A percentile compares a stretch with the other conserved stretches of the same genome.
These are phyloP conservation scores for Aphanocladium album DNA, from an alignment of 2,329 filamentous ascomycete genomes.

Conservation along the genomic window DNA sequence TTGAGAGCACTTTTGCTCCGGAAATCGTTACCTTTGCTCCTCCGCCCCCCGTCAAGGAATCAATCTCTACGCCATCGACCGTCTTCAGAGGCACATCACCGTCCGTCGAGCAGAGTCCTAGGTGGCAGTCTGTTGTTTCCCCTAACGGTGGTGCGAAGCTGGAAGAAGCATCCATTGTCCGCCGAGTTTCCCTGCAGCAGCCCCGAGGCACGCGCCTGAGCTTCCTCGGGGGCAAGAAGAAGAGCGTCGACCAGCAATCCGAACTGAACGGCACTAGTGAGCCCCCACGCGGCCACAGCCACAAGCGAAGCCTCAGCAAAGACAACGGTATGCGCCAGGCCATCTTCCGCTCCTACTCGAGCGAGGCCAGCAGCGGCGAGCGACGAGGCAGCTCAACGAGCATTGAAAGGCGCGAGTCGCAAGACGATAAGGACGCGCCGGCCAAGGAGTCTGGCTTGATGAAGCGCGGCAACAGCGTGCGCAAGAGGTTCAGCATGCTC, in stretches of 20 bases:
- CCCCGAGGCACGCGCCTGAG: conserved; percentile 49
- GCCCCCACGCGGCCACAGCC: conserved; percentile 19
- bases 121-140: conserved; percentile 28
- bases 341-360: conserved; percentile 40
- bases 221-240: conserved; percentile 52
- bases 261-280: conserved; percentile 26
- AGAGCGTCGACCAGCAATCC: conserved; percentile 28
- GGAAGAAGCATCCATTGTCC: conserved; percentile 47
- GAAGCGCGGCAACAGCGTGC: conserved; percentile 56
- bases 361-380: conserved; percentile 8
- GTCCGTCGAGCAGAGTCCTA: conserved; percentile 32
- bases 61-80: conserved; percentile 38
- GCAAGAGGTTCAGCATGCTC: conserved; percentile 73
- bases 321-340: conserved; percentile 27
- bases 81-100: conserved; percentile 47
- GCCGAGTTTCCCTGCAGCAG: conserved; percentile 46
- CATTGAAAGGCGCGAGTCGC: conserved; percentile 14
- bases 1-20: conserved; percentile 57
- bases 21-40: conserved; percentile 61
- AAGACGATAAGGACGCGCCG: conserved; percentile 20
- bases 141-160: conserved; percentile 31
- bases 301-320: conserved; percentile 28
- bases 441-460: conserved; percentile 33
- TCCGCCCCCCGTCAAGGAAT: conserved; percentile 38
- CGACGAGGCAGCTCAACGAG: conserved; percentile 24